These are phyloP conservation scores for Candida takata DNA, from an alignment of 805 yeast genomes.

Conservation along the genomic window DNA sequence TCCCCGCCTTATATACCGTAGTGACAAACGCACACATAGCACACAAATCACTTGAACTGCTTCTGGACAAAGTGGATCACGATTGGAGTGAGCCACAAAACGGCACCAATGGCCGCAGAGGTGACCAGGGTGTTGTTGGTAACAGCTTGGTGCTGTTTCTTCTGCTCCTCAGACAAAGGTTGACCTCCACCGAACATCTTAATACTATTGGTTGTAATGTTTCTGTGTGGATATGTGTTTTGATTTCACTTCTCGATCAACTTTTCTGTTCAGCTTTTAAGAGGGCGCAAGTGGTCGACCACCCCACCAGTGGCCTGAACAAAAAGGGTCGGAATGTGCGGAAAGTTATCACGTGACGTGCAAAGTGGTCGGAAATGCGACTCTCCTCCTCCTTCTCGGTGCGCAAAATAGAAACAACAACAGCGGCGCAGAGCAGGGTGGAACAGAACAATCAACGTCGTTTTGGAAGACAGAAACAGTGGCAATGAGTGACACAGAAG, in stretches of 20 bases:
- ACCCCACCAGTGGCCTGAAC: no score
- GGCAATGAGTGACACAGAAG: conserved; percentile 2
- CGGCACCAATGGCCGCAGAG: conserved; percentile 59
- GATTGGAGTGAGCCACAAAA: conserved; percentile 52
- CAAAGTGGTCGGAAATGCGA: no score
- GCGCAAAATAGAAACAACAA: no score
- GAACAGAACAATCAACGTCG: no score
- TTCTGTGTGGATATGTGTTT: background rate
- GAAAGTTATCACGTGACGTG: no score
- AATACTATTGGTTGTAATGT: no score
- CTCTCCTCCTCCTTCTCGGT: no score
- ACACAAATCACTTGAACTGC: conserved; percentile 29
- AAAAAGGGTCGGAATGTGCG: no score
- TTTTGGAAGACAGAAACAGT: background rate
- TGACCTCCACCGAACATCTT: conserved; percentile 48
- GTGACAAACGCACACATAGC: background rate
- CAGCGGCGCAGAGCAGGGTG: no score
- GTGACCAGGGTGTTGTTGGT: conserved; percentile 51
- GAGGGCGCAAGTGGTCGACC: no score
- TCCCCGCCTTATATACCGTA: no score
- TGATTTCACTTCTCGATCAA: background rate
- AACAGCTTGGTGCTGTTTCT: conserved; percentile 55
- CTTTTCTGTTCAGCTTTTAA: no score
- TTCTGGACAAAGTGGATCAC: conserved; percentile 46
- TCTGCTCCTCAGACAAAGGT: conserved; percentile 57